Base-by-base conservation (phyloP, 495 filamentous ascomycete species). In the Daldinia vernicosa region DNA sequence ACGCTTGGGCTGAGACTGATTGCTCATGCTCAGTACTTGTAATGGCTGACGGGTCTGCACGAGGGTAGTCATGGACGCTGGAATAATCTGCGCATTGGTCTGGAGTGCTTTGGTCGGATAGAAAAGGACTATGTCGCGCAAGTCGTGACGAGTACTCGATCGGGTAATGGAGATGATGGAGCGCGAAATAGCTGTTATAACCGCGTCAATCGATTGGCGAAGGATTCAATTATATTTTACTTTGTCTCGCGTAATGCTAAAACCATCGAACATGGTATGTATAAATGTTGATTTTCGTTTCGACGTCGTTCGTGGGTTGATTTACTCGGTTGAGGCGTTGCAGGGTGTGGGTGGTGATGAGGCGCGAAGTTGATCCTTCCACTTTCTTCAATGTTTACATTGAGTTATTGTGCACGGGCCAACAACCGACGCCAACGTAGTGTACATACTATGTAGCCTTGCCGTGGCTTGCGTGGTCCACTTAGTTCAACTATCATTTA, bases 61-160 rank as follows among this genome's bases (percentile, higher is more conserved):
- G 80, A 88, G 80, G 76, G 85, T 88, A 85, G 86, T 87, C 86
- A 88, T 88, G 84, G 85, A 87, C 79, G 82, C 75, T 71, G 56
- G 37, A 40, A 24, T 54, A 33, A 19, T 63, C 33, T 63, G 63
- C 65, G 69, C 72, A 71, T 75, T 37, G 53, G 47, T 69, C 65
- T 63, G 64, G 57, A 26, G 66, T 58, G 33, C 15, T 60, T 54
- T 8, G 51, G 56, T 33, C 8, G 19, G 15, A 33, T 30, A 22
- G 22, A 53, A 56, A 53, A 51, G 11, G 52, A 61, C 30, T 14
- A 26, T 39, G 58, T 66, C 66, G 70, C 73, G 70, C 67, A 53
- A 66, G 60, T 70, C 52, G 60, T 70, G 69, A 71, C 45, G n/a
- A 47, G 45, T 30, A 9, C 58, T 40, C 35, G 60, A 67, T 63